Conservation (phyloP, 257 asterid species). For the Forsythia viridissima region DNA sequence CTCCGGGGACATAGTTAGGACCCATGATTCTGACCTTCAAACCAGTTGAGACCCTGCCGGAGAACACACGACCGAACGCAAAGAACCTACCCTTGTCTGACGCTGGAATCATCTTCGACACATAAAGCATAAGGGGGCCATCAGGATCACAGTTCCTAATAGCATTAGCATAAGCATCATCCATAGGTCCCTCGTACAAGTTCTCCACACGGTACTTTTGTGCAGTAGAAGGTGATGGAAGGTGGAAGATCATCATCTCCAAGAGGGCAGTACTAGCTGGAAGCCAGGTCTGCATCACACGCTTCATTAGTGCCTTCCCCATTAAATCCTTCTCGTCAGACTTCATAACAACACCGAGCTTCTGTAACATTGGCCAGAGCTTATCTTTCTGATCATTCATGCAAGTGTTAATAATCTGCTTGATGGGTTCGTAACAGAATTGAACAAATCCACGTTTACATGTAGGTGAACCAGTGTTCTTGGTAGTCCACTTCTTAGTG, state of each 20-base stretch:
- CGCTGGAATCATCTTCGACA: constrained; percentile 55
- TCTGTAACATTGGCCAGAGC: constrained; percentile 54
- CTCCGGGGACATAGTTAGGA: constrained; percentile 53
- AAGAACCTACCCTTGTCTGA: constrained; percentile 53
- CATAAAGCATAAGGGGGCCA: constrained; percentile 50
- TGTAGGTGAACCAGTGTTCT: constrained; percentile 44
- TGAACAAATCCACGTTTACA: constrained; percentile 59
- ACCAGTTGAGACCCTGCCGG: constrained; percentile 50
- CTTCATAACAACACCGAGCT: constrained; percentile 45
- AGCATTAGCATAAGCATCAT: constrained; percentile 41
- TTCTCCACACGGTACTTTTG: constrained; percentile 56
- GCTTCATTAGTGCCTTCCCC: constrained; percentile 59
- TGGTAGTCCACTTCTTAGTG: constrained; percentile 55
- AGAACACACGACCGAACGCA: constrained; percentile 53
- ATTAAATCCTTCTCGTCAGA: constrained; percentile 50
- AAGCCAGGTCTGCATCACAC: constrained; percentile 63
- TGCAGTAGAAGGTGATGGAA: constrained; percentile 56
- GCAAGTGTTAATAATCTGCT: constrained; percentile 34
- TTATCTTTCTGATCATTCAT: constrained; percentile 33
- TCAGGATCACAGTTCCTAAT: constrained; percentile 55
- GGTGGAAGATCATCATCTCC: constrained; percentile 65
- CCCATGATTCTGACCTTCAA: constrained; percentile 61
- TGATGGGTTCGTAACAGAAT: constrained; percentile 57
- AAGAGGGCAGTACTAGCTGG: constrained; percentile 50
- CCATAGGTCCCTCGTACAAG: constrained; percentile 52